phyloP scores from a whole-genome alignment of 768 basidiomycete genomes.

The Hemileccinum impolitum region DNA sequence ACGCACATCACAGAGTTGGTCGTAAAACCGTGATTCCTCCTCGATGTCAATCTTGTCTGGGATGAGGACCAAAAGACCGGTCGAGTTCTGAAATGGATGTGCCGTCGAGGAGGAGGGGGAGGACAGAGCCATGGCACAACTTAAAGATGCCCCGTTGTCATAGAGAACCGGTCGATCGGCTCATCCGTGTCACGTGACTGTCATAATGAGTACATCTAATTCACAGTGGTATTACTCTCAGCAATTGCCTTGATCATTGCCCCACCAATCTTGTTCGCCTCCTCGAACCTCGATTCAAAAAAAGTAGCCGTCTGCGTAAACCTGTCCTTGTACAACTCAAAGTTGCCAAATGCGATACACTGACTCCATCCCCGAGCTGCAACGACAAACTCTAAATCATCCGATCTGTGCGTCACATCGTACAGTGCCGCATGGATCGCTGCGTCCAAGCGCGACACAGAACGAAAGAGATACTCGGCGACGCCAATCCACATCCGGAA shows the following conservation, averaged over 20 bases:
- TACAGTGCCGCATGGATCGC: conserved; percentile 74
- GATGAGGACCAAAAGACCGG: conserved; percentile 50
- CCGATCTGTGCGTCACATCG: conserved; percentile 76
- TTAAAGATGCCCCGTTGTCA: neutral
- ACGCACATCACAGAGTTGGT: conserved; percentile 53
- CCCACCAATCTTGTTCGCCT: conserved; percentile 74
- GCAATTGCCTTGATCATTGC: conserved; percentile 90
- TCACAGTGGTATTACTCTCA: conserved; percentile 39
- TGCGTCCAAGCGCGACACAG: conserved; percentile 53
- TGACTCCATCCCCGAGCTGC: conserved; percentile 96
- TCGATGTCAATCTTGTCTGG: conserved; percentile 61
- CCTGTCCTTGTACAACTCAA: conserved; percentile 79
- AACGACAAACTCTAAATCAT: conserved; percentile 93
- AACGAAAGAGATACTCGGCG: conserved; percentile 91
- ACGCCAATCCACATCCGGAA: conserved; percentile 97
- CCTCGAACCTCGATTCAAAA: conserved; percentile 85
- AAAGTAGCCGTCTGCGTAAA: conserved; percentile 80
- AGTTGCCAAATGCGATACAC: conserved; percentile 88
- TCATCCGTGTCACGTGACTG: conserved; percentile 1
- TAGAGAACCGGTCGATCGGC: neutral
- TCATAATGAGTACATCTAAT: conserved; percentile 1
- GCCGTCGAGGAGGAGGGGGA: conserved; percentile 15
- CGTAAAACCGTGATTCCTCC: conserved; percentile 65
- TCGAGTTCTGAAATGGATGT: conserved; percentile 47
- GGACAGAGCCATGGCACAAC: neutral